A percentile compares a stretch with the other conserved stretches of the same genome.
phyloP scores from a whole-genome alignment of 1,284 basidiomycete genomes.

The Macrocybe sp. region DNA sequence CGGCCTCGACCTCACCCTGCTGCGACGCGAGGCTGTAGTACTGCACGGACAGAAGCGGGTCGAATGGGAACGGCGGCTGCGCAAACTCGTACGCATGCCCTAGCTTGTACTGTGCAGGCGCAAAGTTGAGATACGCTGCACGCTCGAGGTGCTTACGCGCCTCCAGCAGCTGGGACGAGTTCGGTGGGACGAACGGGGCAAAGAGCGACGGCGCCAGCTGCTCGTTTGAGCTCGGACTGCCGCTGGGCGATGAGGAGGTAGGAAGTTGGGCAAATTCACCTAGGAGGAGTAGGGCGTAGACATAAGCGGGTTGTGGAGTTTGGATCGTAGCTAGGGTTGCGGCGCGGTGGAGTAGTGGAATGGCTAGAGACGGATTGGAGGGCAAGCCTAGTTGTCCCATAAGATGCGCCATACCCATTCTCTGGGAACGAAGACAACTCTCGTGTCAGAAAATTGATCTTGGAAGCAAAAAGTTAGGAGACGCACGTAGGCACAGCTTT shows the following conservation, averaged over 20 bases:
- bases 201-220: constrained; percentile 49
- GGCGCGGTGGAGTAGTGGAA: constrained; percentile 74
- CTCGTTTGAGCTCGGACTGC: no score
- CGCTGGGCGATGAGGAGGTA: constrained; percentile 26
- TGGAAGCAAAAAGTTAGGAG: constrained; percentile 3
- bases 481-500: constrained; percentile 76
- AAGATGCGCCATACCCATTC: constrained; percentile 88
- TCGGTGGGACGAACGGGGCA: constrained; percentile 42
- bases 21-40: constrained; percentile 88
- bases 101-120: constrained; percentile 90
- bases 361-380: constrained; percentile 48
- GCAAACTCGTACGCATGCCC: constrained; percentile 94
- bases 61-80: constrained; percentile 80
- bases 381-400: constrained; percentile 79
- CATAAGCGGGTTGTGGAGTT: constrained; percentile 84
- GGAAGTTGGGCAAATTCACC: constrained; percentile 67
- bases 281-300: constrained; percentile 79
- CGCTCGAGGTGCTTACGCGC: constrained; percentile 66
- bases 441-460: constrained; percentile 2
- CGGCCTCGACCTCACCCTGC: constrained; percentile 85
- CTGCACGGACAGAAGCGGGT: constrained; percentile 86
- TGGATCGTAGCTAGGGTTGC: constrained; percentile 73
- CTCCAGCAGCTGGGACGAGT: constrained; percentile 37
- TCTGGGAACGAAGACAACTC: constrained; percentile 34
- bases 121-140: constrained; percentile 82